Percentiles rank a stretch among this genome's conserved stretches.
Conservation (phyloP, 2,329 filamentous ascomycete species). For the Tolypocladium guangdongense region DNA sequence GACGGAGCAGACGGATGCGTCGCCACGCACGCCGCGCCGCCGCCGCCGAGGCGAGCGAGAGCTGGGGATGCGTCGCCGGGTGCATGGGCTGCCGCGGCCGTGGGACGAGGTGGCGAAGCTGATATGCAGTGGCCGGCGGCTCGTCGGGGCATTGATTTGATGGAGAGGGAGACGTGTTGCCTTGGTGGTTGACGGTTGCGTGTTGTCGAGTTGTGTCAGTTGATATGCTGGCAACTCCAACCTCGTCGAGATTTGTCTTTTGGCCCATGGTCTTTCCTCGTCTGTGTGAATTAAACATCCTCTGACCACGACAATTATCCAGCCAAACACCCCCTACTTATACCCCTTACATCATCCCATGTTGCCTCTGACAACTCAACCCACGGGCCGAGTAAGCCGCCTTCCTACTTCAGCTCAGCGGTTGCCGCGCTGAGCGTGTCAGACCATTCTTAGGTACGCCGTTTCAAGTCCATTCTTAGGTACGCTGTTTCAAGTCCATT, state of each 20-base stretch:
- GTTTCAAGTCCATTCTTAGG: neutral
- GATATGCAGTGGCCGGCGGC: neutral
- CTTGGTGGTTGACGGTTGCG: neutral
- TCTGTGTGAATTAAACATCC: neutral
- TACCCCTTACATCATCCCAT: neutral
- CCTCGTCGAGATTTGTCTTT: neutral
- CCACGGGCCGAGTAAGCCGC: too few relatives aligned
- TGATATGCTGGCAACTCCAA: neutral
- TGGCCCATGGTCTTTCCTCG: too few relatives aligned
- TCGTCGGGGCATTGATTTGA: neutral
- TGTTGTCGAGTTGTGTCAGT: neutral
- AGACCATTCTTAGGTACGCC: too few relatives aligned
- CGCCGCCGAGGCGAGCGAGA: slow-evolving; percentile 4
- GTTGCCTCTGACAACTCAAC: too few relatives aligned
- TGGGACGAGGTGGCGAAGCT: slow-evolving; percentile 3
- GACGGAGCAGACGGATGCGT: neutral
- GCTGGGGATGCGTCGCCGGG: slow-evolving; percentile 5
- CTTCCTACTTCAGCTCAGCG: neutral
- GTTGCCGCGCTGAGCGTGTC: too few relatives aligned
- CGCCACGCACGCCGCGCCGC: neutral
- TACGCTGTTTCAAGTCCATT: neutral
- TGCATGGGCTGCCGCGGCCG: slow-evolving; percentile 1
- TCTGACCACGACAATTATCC: neutral
- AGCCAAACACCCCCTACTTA: neutral
- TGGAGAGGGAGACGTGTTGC: neutral